Percentiles rank a stretch among this genome's conserved stretches.
These are phyloP conservation scores for Neofusicoccum umdonicola DNA, from an alignment of 2,329 filamentous ascomycete species.

Conservation along the genomic window DNA sequence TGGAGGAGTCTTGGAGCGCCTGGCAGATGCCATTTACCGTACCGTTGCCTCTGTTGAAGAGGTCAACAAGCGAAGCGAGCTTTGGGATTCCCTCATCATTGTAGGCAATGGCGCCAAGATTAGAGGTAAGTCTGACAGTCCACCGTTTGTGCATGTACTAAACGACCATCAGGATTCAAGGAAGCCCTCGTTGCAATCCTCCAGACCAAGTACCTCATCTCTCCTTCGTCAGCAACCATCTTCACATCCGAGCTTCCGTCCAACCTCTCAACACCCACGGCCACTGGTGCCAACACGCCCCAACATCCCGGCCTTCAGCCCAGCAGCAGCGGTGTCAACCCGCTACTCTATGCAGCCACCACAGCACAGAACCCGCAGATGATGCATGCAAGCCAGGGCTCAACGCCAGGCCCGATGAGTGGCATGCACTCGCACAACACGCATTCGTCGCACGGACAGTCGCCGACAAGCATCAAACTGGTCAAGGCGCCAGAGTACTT, in stretches of 20 bases:
- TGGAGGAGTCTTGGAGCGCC: constrained; percentile 73
- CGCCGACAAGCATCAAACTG: constrained; percentile 79
- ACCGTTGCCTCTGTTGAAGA: constrained; percentile 81
- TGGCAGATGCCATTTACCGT: constrained; percentile 80
- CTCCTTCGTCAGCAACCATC: constrained; percentile 88
- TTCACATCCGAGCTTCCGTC: constrained; percentile 97
- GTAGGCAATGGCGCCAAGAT: constrained; percentile 80
- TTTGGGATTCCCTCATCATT: constrained; percentile 91
- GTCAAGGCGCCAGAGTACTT: constrained; percentile 80
- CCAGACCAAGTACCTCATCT: constrained; percentile 79
- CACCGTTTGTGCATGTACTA: constrained; percentile 33
- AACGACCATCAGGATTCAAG: constrained; percentile 63
- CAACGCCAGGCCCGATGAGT: constrained; percentile 25
- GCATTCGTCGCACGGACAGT: constrained; percentile 66
- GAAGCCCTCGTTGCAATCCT: constrained; percentile 83
- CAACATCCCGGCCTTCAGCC: constrained; percentile 54
- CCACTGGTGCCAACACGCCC: constrained; percentile 89
- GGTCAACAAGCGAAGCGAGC: constrained; percentile 75
- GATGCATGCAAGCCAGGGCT: constrained; percentile 30
- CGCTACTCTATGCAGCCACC: constrained; percentile 86
- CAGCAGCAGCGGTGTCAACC: constrained; percentile 71
- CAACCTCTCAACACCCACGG: constrained; percentile 84
- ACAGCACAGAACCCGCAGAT: constrained; percentile 62
- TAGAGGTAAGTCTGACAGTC: constrained; percentile 45
- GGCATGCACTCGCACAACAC: constrained; percentile 45